These are phyloP conservation scores for Dictyostelium brefeldianum DNA, from an alignment of 78 protist genomes.

Conservation along the genomic window DNA sequence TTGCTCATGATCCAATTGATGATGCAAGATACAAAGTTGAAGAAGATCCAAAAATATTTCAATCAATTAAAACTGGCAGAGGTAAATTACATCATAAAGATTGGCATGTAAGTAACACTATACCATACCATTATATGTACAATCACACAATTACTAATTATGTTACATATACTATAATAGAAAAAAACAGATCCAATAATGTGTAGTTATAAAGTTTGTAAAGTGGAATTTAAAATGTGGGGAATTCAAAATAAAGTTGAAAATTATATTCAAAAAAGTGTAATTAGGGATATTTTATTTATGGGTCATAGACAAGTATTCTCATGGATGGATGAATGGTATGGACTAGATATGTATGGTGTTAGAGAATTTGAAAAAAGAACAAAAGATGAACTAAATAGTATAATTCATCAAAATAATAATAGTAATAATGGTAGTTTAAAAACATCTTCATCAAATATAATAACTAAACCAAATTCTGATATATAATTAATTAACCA, in stretches of 20 bases:
- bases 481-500: neutral
- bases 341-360: conserved; percentile 85
- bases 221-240: conserved; percentile 87
- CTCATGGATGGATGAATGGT: conserved; percentile 94
- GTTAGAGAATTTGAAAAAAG: conserved; percentile 85
- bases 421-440: neutral
- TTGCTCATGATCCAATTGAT: conserved; percentile 76
- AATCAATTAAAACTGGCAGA: conserved; percentile 88
- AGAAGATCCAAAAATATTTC: conserved; percentile 88
- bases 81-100: conserved; percentile 77
- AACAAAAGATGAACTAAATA: conserved; percentile 69
- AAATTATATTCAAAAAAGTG: conserved; percentile 69
- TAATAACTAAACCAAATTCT: too few species aligned
- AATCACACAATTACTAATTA: neutral
- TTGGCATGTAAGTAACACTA: conserved; percentile 49
- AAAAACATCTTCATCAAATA: too few species aligned
- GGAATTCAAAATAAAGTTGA: conserved; percentile 92
- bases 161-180: neutral
- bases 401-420: neutral
- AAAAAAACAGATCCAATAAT: conserved; percentile 67
- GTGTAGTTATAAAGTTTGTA: conserved; percentile 90
- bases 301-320: conserved; percentile 90
- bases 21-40: conserved; percentile 76
- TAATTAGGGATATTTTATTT: conserved; percentile 67
- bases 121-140: neutral